Conservation (phyloP, 257 asterid species). For the Plantago major region DNA sequence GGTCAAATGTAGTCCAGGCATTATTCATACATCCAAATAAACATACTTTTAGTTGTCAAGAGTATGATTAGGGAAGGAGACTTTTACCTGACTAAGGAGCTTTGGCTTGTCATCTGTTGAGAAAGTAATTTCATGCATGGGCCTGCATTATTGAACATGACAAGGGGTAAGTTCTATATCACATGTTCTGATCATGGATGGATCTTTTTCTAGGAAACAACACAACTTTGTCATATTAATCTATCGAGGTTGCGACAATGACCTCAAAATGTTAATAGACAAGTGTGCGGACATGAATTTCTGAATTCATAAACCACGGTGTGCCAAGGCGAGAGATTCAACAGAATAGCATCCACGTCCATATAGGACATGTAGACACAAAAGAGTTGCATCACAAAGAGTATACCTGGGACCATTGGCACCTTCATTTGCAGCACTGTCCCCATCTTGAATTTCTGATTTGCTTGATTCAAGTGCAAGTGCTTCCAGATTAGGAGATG, state of each 20-base stretch:
- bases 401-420: slow-evolving; percentile 55
- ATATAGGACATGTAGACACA: neutral
- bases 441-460: slow-evolving; percentile 59
- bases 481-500: slow-evolving; percentile 97
- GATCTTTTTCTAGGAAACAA: slow-evolving; percentile 3
- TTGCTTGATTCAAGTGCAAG: slow-evolving; percentile 72
- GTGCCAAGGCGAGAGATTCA: slow-evolving; percentile 7
- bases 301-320: neutral
- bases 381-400: slow-evolving; percentile 20
- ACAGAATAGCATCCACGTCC: slow-evolving; percentile 16
- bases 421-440: slow-evolving; percentile 31
- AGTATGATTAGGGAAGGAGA: slow-evolving; percentile 11
- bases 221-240: slow-evolving; percentile 2
- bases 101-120: slow-evolving; percentile 90
- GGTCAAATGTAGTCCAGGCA: too few relatives aligned
- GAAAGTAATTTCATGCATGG: slow-evolving; percentile 97
- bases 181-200: slow-evolving; percentile 9
- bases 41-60: neutral
- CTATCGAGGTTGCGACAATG: slow-evolving; percentile 3
- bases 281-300: slow-evolving; percentile 1
- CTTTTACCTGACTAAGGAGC: slow-evolving; percentile 85
- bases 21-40: too few relatives aligned
- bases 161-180: slow-evolving; percentile 18
- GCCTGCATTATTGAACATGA: slow-evolving; percentile 46
- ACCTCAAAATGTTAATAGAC: neutral